These are phyloP conservation scores for Triadica sebifera DNA, from an alignment of 345 rosid genomes.

Conservation along the genomic window DNA sequence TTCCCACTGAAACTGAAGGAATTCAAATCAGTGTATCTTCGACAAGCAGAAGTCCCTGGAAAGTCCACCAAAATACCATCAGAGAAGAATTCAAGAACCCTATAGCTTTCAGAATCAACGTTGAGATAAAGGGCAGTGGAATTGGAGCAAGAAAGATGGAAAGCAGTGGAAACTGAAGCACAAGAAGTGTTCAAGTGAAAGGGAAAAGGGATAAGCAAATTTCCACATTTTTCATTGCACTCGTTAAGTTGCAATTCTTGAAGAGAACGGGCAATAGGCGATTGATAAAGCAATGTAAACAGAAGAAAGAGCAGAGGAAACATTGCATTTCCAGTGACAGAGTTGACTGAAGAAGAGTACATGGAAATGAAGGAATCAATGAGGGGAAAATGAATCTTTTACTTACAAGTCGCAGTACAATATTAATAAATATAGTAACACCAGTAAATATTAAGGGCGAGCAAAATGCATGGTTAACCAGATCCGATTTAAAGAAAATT, in stretches of 20 bases:
- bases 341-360: conserved; percentile 15
- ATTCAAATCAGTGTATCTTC: conserved; percentile 60
- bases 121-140: conserved; percentile 54
- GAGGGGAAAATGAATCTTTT: neutral
- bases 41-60: conserved; percentile 54
- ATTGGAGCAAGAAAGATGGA: conserved; percentile 60
- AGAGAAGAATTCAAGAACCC: conserved; percentile 58
- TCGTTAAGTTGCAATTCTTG: conserved; percentile 22
- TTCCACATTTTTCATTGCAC: conserved; percentile 58
- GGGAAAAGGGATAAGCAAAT: conserved; percentile 55
- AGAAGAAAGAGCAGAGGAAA: conserved; percentile 31
- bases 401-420: neutral
- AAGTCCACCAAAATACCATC: conserved; percentile 75
- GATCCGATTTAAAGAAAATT: too few species aligned
- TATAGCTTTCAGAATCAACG: conserved; percentile 43
- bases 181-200: conserved; percentile 55
- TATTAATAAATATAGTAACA: too few species aligned
- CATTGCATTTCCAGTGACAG: conserved; percentile 42
- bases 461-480: too few species aligned
- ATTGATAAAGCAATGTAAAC: conserved; percentile 31
- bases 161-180: conserved; percentile 36
- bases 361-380: conserved; percentile 21
- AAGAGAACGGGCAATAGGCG: conserved; percentile 32
- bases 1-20: conserved; percentile 50
- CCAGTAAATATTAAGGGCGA: too few species aligned